Base-by-base conservation (phyloP, 176 grass and related monocot species). In the Triticum timopheevii region DNA sequence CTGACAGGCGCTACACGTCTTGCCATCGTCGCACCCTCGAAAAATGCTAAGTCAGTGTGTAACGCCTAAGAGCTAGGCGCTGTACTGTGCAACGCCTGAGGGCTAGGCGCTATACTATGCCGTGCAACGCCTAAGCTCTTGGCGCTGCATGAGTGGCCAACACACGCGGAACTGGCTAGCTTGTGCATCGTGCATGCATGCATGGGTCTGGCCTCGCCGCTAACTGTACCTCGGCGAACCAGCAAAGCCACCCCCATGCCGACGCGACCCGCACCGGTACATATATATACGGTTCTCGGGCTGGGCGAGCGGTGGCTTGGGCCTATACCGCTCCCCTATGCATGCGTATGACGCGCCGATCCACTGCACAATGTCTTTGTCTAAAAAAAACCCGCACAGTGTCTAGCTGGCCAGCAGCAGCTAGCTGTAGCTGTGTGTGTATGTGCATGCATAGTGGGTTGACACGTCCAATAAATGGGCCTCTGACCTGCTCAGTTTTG, bases 361-460 rank as follows among this genome's bases (percentile, higher is more conserved):
- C 25, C 25, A 30, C 19, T n/a, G n/a, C n/a, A n/a, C n/a, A n/a
- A n/a, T n/a, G n/a, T n/a, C n/a, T n/a, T n/a, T n/a, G n/a, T n/a
- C n/a, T n/a, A n/a, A n/a, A n/a, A n/a, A n/a, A n/a, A n/a, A n/a
- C n/a, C n/a, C 33, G 10, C 67, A 45, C 24, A 22, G 36, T 45
- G 69, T 42, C 33, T 34, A 40, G 16, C 3, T 36, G 8, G 17
- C 61, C 17, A 4, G 79, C 17, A 38, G 36, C 10, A 15, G 15
- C 54, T 11, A 2, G 13, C 69, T 20, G 16, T 35, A 6, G 33
- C 36, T 2, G 11, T 2, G 42, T 42, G 7, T 1, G 17, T 5
- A 16, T 78, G 77, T 62, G 56, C 56, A 20, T 28, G 65, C 1
- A 81, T 69, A 85, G 76, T 59, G 69, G n/a, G 59, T 76, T 89